Evolutionary conservation across 257 asterid species (phyloP).

Genomic region (Nicotiana paniculata): DNA sequence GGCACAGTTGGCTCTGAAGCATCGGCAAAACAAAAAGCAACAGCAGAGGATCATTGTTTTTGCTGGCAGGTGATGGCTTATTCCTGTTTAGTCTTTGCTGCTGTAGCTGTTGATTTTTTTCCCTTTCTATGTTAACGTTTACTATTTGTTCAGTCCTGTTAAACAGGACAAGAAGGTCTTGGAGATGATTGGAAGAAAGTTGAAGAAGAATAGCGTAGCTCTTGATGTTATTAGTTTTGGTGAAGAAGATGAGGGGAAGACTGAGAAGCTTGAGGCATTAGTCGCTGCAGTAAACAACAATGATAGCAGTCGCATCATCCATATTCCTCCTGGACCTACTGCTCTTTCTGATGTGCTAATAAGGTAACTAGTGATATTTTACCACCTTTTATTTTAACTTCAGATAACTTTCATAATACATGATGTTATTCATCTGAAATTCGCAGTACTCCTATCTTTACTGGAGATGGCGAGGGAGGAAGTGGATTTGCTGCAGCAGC

Average conservation of each 20-base stretch:
- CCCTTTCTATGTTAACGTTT: neutral
- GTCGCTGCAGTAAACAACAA: conserved; percentile 89
- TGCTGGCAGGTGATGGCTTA: conserved; percentile 66
- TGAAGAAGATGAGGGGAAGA: conserved; percentile 84
- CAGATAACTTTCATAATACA: neutral
- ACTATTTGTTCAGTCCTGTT: conserved; percentile 60
- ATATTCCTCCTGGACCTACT: conserved; percentile 87
- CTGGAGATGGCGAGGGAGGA: conserved; percentile 91
- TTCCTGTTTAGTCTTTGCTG: neutral
- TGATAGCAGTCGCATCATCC: conserved; percentile 84
- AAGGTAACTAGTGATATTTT: neutral
- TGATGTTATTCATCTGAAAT: conserved; percentile 2
- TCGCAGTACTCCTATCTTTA: conserved; percentile 84
- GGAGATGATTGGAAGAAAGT: conserved; percentile 84
- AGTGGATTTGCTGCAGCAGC: conserved; percentile 78
- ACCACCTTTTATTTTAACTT: neutral
- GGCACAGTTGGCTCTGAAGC: conserved; percentile 94
- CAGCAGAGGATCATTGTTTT: conserved; percentile 91
- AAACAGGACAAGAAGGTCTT: conserved; percentile 75
- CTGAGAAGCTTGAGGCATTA: conserved; percentile 83
- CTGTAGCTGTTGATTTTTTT: neutral
- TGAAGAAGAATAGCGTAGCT: conserved; percentile 89
- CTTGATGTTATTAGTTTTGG: conserved; percentile 95
- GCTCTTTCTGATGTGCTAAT: conserved; percentile 71
- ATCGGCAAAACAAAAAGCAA: conserved; percentile 93